phyloP scores from a whole-genome alignment of 345 rosid genomes.

The Fremontodendron californicum region DNA sequence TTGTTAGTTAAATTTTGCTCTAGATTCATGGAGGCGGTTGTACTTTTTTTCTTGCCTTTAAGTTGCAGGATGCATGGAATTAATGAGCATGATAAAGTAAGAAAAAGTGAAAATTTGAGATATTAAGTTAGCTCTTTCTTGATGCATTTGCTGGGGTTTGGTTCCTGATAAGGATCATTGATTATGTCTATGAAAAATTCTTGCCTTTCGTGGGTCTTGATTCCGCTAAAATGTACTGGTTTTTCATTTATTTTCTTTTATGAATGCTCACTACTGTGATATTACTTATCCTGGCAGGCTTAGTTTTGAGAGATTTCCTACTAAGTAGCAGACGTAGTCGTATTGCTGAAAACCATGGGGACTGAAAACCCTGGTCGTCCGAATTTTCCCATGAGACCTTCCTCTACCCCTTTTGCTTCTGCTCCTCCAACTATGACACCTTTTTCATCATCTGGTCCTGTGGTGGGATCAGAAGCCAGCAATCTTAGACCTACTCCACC shows the following conservation, averaged over 20 bases:
- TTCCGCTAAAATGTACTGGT: neutral
- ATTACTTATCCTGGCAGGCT: constrained; percentile 36
- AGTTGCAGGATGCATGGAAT: neutral
- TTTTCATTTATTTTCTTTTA: neutral
- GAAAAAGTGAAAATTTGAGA: neutral
- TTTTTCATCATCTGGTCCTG: constrained; percentile 53
- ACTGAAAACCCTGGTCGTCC: constrained; percentile 66
- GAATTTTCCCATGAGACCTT: constrained; percentile 48
- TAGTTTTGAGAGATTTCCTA: constrained; percentile 30
- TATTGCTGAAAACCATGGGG: constrained; percentile 43
- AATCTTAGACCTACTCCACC: constrained; percentile 49
- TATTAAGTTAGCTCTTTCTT: neutral
- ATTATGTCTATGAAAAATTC: neutral
- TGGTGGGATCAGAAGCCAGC: constrained; percentile 39
- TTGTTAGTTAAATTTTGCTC: neutral
- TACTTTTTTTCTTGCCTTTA: neutral
- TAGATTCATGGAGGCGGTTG: neutral
- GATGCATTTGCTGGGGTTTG: neutral
- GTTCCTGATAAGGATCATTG: neutral
- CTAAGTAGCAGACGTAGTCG: constrained; percentile 1
- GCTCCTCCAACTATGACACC: constrained; percentile 54
- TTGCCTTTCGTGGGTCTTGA: neutral
- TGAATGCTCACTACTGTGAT: neutral
- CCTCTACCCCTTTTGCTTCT: constrained; percentile 55
- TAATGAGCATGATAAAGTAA: neutral